Evolutionary conservation across 805 yeast species (phyloP).

Genomic region (Isabelozyma pseudorhagii): DNA sequence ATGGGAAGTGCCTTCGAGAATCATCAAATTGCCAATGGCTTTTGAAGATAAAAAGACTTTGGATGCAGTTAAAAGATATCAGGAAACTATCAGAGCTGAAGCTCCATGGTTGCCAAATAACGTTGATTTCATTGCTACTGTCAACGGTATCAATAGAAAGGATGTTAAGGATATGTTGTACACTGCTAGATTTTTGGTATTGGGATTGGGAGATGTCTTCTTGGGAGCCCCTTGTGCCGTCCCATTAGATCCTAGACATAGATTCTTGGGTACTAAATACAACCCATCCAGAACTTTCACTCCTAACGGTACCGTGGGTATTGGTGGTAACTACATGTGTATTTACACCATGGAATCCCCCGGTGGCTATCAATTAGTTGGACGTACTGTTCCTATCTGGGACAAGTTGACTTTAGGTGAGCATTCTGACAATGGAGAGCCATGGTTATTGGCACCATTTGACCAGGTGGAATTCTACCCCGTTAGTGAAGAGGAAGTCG

Average conservation of each 20-base stretch:
- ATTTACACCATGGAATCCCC: constrained; percentile 98
- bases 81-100: constrained; percentile 85
- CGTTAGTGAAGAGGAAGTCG: constrained; percentile 80
- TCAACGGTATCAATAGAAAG: constrained; percentile 74
- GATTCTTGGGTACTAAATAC: constrained; percentile 88
- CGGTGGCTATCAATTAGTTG: constrained; percentile 96
- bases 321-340: constrained; percentile 99
- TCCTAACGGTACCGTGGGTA: constrained; percentile 95
- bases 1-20: constrained; percentile 84
- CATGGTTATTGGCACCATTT: constrained; percentile 90
- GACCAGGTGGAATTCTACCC: constrained; percentile 96
- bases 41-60: constrained; percentile 90
- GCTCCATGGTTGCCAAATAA: constrained; percentile 99
- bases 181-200: constrained; percentile 84
- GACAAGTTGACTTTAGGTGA: constrained; percentile 81
- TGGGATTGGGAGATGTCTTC: constrained; percentile 96
- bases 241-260: constrained; percentile 94
- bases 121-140: constrained; percentile 89
- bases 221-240: constrained; percentile 99
- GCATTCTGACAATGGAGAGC: constrained; percentile 52
- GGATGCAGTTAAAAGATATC: constrained; percentile 86
- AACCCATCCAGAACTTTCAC: constrained; percentile 96
- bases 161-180: constrained; percentile 83
- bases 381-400: constrained; percentile 97
- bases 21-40: constrained; percentile 89